These are phyloP conservation scores for Malus hybrid DNA, from an alignment of 331 rosid species.

Conservation along the genomic window DNA sequence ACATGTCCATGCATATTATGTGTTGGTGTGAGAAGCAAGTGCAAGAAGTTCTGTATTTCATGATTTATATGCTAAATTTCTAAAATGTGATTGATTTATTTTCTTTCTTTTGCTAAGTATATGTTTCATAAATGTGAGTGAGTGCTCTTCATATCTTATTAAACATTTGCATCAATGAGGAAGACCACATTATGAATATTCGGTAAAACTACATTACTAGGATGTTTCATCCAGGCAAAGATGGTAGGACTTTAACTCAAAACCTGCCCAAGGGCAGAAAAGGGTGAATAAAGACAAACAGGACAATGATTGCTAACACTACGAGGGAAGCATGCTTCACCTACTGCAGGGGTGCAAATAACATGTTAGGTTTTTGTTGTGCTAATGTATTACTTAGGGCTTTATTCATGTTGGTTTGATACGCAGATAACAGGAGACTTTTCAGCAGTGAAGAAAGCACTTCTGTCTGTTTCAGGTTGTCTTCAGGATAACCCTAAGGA, in stretches of 20 bases:
- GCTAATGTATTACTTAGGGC: neutral
- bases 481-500: constrained; percentile 46
- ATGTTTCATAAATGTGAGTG: neutral
- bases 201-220: neutral
- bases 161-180: neutral
- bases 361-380: neutral
- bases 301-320: neutral
- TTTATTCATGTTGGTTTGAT: neutral
- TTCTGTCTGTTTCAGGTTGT: constrained; percentile 55
- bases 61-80: neutral
- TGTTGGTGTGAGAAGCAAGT: neutral
- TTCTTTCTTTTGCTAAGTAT: neutral
- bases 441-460: constrained; percentile 64
- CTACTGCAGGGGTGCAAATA: neutral
- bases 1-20: neutral
- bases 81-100: neutral
- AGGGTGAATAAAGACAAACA: neutral
- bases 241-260: neutral
- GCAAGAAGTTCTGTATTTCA: neutral
- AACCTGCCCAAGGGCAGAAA: neutral
- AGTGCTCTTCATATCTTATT: neutral
- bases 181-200: neutral
- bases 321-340: neutral
- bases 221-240: neutral
- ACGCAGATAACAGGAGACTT: constrained; percentile 68